Evolutionary conservation across 1,139 yeast species (phyloP), one percentile per base, ranked within the genome.

Genomic region (Pichia sp.): DNA sequence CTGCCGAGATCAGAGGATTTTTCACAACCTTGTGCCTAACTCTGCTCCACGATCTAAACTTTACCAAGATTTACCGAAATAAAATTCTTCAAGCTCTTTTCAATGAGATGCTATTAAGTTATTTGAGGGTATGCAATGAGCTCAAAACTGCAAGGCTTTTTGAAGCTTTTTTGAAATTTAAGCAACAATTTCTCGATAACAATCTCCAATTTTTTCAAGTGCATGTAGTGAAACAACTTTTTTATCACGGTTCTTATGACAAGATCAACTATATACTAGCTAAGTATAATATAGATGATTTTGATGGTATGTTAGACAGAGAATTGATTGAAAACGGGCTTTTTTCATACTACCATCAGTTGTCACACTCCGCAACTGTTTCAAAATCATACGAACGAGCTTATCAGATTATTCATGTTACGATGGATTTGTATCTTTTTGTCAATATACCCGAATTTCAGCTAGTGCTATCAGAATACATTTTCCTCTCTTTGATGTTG

Each of bases 121-220:
- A 32, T 8, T 53, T 53, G 13, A 43, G 31, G 8, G 29, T 15
- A 5, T 50, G 54, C 29, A 53, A 53, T 46, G 55, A 55, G 23
- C 10, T 51, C 7, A 51, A 57, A 38, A 31, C 34, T 4, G 10
- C 16, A 10, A 34, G 32, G 23, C 29, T 57, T 1, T 26, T 34
- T n/a, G 52, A 52, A 23, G 53, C 58, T 1, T 47, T 49, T 29
- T 2, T 47, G 4, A 15, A 34, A 13, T 51, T 41, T 15, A 42
- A 34, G n/a, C 15, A 15, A 4, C 7, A 11, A 8, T 15, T 4
- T 10, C 26, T 49, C 3, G 16, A 29, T 2, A 49, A 56, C 15
- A 26, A n/a, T 7, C 46, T 62, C 16, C 53, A 53, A 41, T 61
- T 44, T 46, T 55, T 64, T 15, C 64, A 63, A 41, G 43, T 59